These are phyloP conservation scores for Hyaloscypha finlandica DNA, from an alignment of 495 filamentous ascomycete genomes.

Conservation along the genomic window DNA sequence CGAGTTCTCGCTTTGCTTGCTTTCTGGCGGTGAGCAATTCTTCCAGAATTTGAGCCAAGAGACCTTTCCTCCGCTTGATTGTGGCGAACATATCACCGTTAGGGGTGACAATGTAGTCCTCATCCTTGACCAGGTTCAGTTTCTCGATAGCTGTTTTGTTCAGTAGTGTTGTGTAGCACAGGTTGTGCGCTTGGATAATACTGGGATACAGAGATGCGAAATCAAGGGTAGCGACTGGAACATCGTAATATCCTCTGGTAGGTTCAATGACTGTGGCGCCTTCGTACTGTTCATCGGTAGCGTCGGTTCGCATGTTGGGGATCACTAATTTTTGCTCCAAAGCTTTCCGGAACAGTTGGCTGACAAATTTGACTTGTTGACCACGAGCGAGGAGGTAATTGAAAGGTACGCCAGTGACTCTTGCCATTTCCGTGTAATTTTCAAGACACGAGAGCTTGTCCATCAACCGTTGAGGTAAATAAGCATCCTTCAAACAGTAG, in stretches of 20 bases:
- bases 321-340: constrained; percentile 90
- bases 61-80: constrained; percentile 82
- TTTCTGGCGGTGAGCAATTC: constrained; percentile 89
- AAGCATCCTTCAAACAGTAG: constrained; percentile 98
- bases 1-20: constrained; percentile 87
- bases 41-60: constrained; percentile 93
- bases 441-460: constrained; percentile 97
- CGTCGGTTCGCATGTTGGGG: constrained; percentile 70
- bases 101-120: constrained; percentile 95
- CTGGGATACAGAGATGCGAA: constrained; percentile 98
- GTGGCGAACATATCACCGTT: constrained; percentile 94
- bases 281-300: constrained; percentile 84
- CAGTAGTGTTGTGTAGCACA: constrained; percentile 95
- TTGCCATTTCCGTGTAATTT: constrained; percentile 99
- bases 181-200: constrained; percentile 98
- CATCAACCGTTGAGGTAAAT: constrained; percentile 90
- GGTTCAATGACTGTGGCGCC: constrained; percentile 98
- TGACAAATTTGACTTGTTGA: constrained; percentile 97
- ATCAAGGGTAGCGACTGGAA: constrained; percentile 96
- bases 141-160: constrained; percentile 79
- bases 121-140: constrained; percentile 72
- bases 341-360: constrained; percentile 94
- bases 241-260: constrained; percentile 85
- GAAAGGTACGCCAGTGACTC: constrained; percentile 98
- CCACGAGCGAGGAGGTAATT: constrained; percentile 90